Base-by-base conservation (phyloP, 2,329 filamentous ascomycete species). In the Capronia epimyces region DNA sequence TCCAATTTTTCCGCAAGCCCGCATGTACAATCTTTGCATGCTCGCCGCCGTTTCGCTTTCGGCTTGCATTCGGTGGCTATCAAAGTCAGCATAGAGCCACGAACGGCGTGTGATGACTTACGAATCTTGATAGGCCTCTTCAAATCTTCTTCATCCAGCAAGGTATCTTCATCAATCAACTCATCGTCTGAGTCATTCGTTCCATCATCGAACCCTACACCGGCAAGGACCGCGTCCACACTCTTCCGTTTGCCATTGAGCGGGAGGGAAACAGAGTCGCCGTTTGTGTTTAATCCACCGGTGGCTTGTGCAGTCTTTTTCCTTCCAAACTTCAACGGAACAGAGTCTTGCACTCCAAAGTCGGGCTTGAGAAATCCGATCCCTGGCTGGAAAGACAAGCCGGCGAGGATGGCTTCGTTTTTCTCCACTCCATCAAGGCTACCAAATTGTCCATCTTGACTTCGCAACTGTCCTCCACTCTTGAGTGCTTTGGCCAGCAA, bases 21-120 rank as follows among this genome's bases (percentile, higher is more conserved):
- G 66, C 93, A 98, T 7, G 87, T 91, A 75, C 93, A 98, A 74
- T 98, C 93, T 72, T 98, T 97, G 77, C 93, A 98, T 51, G 93
- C 89, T 56, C 90, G 84, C 49, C 91, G 85, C 61, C 91, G 84
- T 75, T 95, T 95, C 39, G 84, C 78, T 71, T 93, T 88, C 42
- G 91, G 90, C 52, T 84, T 82, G 69, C 93, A 98, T 66, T 94
- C 88, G 21, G 84, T 80, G 46, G 93, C 90, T 87, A 58, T 15
- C 21, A 29, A 34, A 40, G 52, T 60, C 53, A 65, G 71, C 47
- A 13, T 27, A 21, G 21, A 16, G 3, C 21, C 31, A 27, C 2
- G 6, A 22, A 29, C 22, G 18, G 20, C 9, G 12, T n/a, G 12
- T 25, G 16, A 21, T 37, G 21, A 60, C 60, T 56, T 45, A 62